Percentiles rank a stretch among this genome's conserved stretches.
phyloP scores from a whole-genome alignment of 805 yeast genomes.

The Yueomyces sinensis region DNA sequence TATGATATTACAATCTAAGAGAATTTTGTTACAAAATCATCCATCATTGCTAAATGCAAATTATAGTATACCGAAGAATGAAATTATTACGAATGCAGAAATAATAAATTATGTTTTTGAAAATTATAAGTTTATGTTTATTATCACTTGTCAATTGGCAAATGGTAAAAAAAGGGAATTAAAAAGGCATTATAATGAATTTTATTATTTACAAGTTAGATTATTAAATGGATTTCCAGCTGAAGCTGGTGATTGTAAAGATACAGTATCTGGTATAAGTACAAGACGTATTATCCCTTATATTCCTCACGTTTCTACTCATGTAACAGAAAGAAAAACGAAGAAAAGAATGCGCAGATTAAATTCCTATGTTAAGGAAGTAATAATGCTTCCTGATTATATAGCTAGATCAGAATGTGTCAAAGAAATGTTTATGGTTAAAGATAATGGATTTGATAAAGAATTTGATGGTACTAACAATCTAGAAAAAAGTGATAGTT shows the following conservation, averaged over 20 bases:
- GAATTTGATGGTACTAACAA: conserved; percentile 4
- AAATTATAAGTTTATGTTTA: conserved; percentile 81
- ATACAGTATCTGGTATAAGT: conserved; percentile 36
- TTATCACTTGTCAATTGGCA: conserved; percentile 50
- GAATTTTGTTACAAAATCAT: conserved; percentile 3
- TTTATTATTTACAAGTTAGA: conserved; percentile 81
- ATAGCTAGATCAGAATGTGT: conserved; percentile 61
- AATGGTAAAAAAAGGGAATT: conserved; percentile 55
- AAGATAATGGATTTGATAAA: conserved; percentile 24
- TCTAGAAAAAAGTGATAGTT: conserved; percentile 16
- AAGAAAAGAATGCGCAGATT: conserved; percentile 39
- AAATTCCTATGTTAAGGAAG: conserved; percentile 40
- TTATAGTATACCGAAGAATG: conserved; percentile 1
- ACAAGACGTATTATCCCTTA: conserved; percentile 73
- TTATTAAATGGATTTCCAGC: conserved; percentile 73
- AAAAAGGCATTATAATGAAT: conserved; percentile 89
- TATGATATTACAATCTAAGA: conserved; percentile 4
- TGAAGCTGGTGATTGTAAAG: conserved; percentile 65
- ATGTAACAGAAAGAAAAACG: conserved; percentile 70
- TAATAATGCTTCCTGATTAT: conserved; percentile 61
- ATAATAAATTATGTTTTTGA: conserved; percentile 69
- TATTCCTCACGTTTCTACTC: conserved; percentile 89
- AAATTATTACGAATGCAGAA: conserved; percentile 30
- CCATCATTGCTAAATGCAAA: neutral
- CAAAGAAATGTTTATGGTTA: conserved; percentile 52